Evolutionary conservation across 2,329 filamentous ascomycete species (phyloP).

Genomic region (Madurella mycetomatis): DNA sequence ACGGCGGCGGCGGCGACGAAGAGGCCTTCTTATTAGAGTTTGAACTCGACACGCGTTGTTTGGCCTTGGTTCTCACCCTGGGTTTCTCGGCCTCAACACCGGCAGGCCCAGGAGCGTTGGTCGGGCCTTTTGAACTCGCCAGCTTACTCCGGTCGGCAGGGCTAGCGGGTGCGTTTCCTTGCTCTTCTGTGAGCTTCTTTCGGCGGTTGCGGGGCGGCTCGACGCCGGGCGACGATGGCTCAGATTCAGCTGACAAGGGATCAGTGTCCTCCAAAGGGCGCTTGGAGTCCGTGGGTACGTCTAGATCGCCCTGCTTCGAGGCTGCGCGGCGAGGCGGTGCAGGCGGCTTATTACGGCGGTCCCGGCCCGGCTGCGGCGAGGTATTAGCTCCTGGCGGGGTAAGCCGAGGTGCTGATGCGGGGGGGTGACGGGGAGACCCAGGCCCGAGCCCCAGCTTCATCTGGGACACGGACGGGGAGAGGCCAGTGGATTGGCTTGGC

Average conservation of each 20-base stretch:
- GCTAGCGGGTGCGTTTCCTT: conserved; percentile 2
- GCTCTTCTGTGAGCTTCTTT: conserved; percentile 13
- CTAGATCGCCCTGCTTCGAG: not conserved
- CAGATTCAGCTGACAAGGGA: conserved; percentile 17
- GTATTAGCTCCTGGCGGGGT: conserved; percentile 10
- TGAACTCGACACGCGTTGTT: conserved; percentile 1
- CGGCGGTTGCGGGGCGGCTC: conserved; percentile 14
- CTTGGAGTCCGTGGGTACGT: not conserved
- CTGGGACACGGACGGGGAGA: conserved; percentile 33
- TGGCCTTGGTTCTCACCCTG: conserved; percentile 12
- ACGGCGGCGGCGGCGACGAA: not conserved
- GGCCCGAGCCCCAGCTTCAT: conserved; percentile 30
- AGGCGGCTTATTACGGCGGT: conserved; percentile 5
- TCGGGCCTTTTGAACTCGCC: conserved; percentile 20
- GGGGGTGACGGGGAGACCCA: conserved; percentile 26
- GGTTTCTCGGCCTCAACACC: conserved; percentile 17
- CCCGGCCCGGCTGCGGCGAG: conserved; percentile 9
- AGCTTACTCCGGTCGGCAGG: conserved; percentile 11
- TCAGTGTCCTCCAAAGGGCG: conserved; percentile 7
- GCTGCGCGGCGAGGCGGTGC: not conserved
- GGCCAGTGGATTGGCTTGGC: conserved; percentile 16
- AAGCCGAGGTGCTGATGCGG: conserved; percentile 26
- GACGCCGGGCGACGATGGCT: conserved; percentile 11
- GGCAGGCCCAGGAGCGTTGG: conserved; percentile 5
- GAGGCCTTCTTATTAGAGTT: conserved; percentile 6